Percentiles rank a stretch among this genome's conserved stretches.
These are phyloP conservation scores for Tanacetum coccineum DNA, from an alignment of 129 eudicot genomes.

Conservation along the genomic window DNA sequence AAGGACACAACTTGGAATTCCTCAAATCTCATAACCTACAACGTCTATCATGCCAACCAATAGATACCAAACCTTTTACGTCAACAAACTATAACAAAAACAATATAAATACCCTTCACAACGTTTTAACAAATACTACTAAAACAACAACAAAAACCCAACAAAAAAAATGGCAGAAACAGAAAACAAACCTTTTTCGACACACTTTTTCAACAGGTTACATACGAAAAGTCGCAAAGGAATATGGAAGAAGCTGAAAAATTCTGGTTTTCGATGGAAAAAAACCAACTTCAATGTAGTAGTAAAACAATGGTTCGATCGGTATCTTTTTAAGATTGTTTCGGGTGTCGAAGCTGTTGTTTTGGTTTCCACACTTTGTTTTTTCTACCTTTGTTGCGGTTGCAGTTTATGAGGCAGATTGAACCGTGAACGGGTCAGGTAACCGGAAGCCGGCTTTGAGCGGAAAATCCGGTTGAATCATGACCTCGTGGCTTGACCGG, in stretches of 20 bases:
- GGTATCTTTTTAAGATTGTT: slow-evolving; percentile 50
- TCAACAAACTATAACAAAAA: background rate
- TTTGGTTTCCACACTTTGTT: slow-evolving; percentile 49
- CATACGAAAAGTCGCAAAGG: slow-evolving; percentile 30
- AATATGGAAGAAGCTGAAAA: slow-evolving; percentile 31
- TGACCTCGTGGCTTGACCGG: too few species aligned
- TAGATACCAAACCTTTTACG: slow-evolving; percentile 2
- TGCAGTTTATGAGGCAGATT: too few species aligned
- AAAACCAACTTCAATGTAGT: slow-evolving; percentile 21
- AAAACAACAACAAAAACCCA: background rate
- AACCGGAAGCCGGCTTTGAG: too few species aligned
- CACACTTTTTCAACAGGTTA: slow-evolving; percentile 38
- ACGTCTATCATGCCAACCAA: too few species aligned
- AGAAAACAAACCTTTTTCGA: slow-evolving; percentile 18
- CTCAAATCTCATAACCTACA: too few species aligned
- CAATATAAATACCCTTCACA: slow-evolving; percentile 5
- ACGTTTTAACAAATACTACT: background rate
- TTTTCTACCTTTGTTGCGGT: slow-evolving; percentile 73
- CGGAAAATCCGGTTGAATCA: too few species aligned
- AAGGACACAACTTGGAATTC: too few species aligned
- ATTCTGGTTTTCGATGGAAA: slow-evolving; percentile 43
- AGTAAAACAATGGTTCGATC: slow-evolving; percentile 56
- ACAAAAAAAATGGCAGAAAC: background rate
- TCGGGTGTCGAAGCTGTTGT: slow-evolving; percentile 48
- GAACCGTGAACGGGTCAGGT: too few species aligned